A percentile compares a stretch with the other conserved stretches of the same genome.
phyloP scores from a whole-genome alignment of 768 basidiomycete genomes.

The Pulveroboletus sp. region DNA sequence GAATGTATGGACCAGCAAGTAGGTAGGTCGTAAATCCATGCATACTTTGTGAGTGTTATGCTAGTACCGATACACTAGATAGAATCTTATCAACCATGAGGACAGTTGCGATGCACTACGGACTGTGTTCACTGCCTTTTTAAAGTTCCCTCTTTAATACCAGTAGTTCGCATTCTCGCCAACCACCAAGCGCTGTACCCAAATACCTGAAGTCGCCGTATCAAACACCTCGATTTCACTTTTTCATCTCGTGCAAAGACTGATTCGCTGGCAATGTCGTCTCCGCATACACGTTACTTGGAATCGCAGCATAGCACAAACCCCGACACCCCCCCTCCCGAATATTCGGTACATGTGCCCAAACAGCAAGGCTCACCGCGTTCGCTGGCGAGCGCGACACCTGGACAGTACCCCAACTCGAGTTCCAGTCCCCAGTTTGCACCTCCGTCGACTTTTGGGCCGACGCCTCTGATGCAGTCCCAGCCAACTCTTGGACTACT shows the following conservation, averaged over 20 bases:
- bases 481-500: constrained; percentile 31
- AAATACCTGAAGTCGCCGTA: neutral
- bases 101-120: neutral
- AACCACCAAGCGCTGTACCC: neutral
- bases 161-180: neutral
- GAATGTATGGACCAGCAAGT: neutral
- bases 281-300: constrained; percentile 5
- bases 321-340: constrained; percentile 29
- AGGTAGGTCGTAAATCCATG: neutral
- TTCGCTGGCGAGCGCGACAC: constrained; percentile 10
- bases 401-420: constrained; percentile 14
- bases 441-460: constrained; percentile 29
- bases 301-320: constrained; percentile 19
- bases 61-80: neutral
- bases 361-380: constrained; percentile 9
- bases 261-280: constrained; percentile 9
- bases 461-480: constrained; percentile 38
- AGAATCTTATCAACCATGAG: neutral
- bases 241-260: neutral
- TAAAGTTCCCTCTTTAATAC: neutral
- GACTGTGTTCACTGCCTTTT: neutral
- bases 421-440: constrained; percentile 11
- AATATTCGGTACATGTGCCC: constrained; percentile 20
- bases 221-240: neutral
- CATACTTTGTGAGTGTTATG: neutral